phyloP scores from a whole-genome alignment of 495 filamentous ascomycete species.

The Aspergillus ellipticus region DNA sequence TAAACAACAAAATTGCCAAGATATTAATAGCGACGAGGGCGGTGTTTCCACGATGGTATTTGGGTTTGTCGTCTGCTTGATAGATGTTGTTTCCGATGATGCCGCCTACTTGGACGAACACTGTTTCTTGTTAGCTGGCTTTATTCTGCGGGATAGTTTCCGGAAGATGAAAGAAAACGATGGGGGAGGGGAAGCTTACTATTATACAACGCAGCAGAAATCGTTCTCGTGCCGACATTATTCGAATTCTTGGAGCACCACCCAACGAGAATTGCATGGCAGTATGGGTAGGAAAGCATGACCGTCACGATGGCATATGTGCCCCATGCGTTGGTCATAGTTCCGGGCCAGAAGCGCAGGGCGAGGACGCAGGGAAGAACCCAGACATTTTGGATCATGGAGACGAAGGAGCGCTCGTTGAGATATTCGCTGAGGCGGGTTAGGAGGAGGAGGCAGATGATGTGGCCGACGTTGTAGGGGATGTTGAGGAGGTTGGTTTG shows the following conservation, averaged over 20 bases:
- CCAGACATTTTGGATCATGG: slow-evolving; percentile 49
- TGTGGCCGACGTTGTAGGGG: slow-evolving; percentile 41
- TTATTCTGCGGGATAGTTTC: no score
- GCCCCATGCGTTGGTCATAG: slow-evolving; percentile 42
- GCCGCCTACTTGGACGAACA: slow-evolving; percentile 45
- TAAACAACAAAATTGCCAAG: slow-evolving; percentile 35
- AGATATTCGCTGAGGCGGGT: slow-evolving; percentile 41
- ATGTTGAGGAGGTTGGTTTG: slow-evolving; percentile 60
- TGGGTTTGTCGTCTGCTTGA: slow-evolving; percentile 51
- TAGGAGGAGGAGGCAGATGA: slow-evolving; percentile 28
- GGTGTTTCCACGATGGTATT: slow-evolving; percentile 48
- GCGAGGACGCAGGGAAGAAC: slow-evolving; percentile 50
- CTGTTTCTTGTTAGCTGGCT: no score
- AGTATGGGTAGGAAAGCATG: slow-evolving; percentile 52
- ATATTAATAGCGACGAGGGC: slow-evolving; percentile 41
- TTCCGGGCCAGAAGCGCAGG: slow-evolving; percentile 40
- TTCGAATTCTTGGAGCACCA: slow-evolving; percentile 60
- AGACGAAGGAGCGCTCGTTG: slow-evolving; percentile 45
- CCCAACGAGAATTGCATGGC: slow-evolving; percentile 59
- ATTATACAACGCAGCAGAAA: slow-evolving; percentile 56
- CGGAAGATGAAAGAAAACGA: neutral
- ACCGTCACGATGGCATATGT: slow-evolving; percentile 48
- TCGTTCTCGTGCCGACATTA: slow-evolving; percentile 58
- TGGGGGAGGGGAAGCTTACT: slow-evolving; percentile 8
- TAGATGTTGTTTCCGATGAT: slow-evolving; percentile 54